Percentiles rank a stretch among this genome's conserved stretches.
Evolutionary conservation across 1,139 yeast species (phyloP).

Genomic region (Meyerozyma elateridarum): DNA sequence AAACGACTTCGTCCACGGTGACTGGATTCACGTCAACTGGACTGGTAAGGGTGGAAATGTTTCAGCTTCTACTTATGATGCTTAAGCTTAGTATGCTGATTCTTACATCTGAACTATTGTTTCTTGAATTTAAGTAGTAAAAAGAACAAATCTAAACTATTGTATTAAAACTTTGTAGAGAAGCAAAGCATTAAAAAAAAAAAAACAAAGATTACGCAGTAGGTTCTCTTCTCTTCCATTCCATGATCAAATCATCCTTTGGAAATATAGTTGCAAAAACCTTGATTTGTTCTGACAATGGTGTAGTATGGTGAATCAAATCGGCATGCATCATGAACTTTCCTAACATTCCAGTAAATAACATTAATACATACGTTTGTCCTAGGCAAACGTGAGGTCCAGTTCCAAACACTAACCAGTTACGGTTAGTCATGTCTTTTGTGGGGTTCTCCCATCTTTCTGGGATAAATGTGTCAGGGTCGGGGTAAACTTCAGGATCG

Average conservation of each 20-base stretch:
- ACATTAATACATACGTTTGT: conserved; percentile 85
- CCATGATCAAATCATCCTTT: conserved; percentile 81
- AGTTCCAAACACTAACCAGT: conserved; percentile 95
- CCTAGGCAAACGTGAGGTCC: conserved; percentile 97
- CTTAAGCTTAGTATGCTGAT: conserved; percentile 41
- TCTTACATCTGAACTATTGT: not conserved
- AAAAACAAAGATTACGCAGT: no score
- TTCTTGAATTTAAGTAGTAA: no score
- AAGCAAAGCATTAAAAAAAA: no score
- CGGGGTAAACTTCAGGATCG: conserved; percentile 92
- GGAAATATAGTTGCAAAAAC: conserved; percentile 99
- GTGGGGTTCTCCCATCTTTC: conserved; percentile 76
- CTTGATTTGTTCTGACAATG: conserved; percentile 81
- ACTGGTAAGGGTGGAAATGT: conserved; percentile 98
- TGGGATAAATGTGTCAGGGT: conserved; percentile 91
- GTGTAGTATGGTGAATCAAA: conserved; percentile 77
- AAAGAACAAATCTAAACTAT: no score
- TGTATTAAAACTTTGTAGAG: no score
- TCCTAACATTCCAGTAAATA: conserved; percentile 86
- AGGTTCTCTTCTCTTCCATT: conserved; percentile 65
- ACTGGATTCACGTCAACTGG: conserved; percentile 96
- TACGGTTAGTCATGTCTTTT: conserved; percentile 61
- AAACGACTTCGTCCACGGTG: conserved; percentile 62
- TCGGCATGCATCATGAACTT: conserved; percentile 78
- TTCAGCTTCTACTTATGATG: conserved; percentile 90